Evolutionary conservation across 2,329 filamentous ascomycete species (phyloP).

Genomic region (Lachnellula arida): DNA sequence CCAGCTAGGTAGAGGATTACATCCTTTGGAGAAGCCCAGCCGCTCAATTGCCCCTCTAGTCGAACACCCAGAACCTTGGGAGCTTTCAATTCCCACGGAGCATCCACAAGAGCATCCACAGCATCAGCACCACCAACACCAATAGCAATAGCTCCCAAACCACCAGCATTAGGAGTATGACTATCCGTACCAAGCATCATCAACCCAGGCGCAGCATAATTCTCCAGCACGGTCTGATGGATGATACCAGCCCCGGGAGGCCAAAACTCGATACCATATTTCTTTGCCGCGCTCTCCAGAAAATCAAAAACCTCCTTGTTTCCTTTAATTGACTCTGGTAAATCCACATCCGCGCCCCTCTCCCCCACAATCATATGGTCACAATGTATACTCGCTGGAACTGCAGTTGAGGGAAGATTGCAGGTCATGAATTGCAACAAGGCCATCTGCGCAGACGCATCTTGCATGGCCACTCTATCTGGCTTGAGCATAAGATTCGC

Average conservation of each 20-base stretch:
- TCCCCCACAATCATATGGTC: slow-evolving; percentile 99
- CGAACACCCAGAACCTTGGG: slow-evolving; percentile 96
- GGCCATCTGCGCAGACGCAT: slow-evolving; percentile 99
- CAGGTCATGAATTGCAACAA: slow-evolving; percentile 99
- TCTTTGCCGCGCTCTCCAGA: slow-evolving; percentile 85
- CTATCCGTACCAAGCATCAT: slow-evolving; percentile 97
- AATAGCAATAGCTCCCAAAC: slow-evolving; percentile 90
- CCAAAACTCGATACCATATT: slow-evolving; percentile 99
- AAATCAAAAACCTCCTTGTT: slow-evolving; percentile 99
- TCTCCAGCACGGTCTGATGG: slow-evolving; percentile 97
- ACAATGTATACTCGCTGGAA: slow-evolving; percentile 94
- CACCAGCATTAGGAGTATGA: slow-evolving; percentile 95
- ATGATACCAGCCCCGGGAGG: slow-evolving; percentile 98
- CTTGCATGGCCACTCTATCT: slow-evolving; percentile 97
- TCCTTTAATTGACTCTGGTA: slow-evolving; percentile 82
- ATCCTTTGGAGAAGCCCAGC: slow-evolving; percentile 94
- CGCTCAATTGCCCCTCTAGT: slow-evolving; percentile 81
- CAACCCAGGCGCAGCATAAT: slow-evolving; percentile 98
- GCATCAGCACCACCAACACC: slow-evolving; percentile 98
- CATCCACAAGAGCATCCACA: slow-evolving; percentile 95
- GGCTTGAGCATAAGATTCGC: slow-evolving; percentile 95
- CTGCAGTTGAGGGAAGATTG: slow-evolving; percentile 91
- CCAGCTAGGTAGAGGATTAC: slow-evolving; percentile 51
- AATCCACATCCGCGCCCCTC: slow-evolving; percentile 87
- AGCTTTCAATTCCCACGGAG: slow-evolving; percentile 97